Evolutionary conservation across 768 basidiomycete species (phyloP), one percentile per base, ranked within the genome.

Genomic region (Gyrodon lividus): DNA sequence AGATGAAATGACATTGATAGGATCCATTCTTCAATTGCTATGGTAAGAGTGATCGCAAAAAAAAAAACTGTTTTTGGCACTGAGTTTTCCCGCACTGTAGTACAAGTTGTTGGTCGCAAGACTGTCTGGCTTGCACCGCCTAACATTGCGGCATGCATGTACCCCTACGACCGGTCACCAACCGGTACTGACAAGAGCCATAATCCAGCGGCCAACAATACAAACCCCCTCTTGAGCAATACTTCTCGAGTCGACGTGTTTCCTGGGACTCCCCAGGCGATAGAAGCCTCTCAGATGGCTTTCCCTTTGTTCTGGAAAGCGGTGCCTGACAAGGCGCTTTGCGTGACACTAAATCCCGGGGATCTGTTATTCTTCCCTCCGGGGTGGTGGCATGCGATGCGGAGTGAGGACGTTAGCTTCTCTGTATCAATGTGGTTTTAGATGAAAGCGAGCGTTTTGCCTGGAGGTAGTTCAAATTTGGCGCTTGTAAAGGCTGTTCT

Each of bases 1-100:
- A 22, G 19, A 58, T 24, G 48, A 24, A 48, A 45, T 55, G 48
- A 23, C 52, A 39, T 39, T 23, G 49, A 48, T 22, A 96, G 92
- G 96, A 99, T 63, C 95, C 95, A 3, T 97, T 86, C 70, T 91
- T 82, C 72, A 99, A 99, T 66, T 78, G 87, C 55, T 98, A 91
- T 66, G 83, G 93, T 93, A 69, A 56, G 75, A 41, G 53, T 17
- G 20, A n/a, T 34, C 43, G 19, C 35, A 45, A 46, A 43, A 40
- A 13, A 45, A 46, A 43, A 40, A 13, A 16, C 47, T 41, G 34
- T 54, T 37, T 49, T 9, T 56, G 46, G 22, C 43, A 28, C 46
- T 47, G 37, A 42, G 52, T 49, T 26, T 33, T 54, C 48, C 45
- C 41, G 54, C 46, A 43, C 22, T 47, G 10, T 43, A 94, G 93